These are phyloP conservation scores for Penicillium turbatum DNA, from an alignment of 495 filamentous ascomycete species.

Conservation along the genomic window DNA sequence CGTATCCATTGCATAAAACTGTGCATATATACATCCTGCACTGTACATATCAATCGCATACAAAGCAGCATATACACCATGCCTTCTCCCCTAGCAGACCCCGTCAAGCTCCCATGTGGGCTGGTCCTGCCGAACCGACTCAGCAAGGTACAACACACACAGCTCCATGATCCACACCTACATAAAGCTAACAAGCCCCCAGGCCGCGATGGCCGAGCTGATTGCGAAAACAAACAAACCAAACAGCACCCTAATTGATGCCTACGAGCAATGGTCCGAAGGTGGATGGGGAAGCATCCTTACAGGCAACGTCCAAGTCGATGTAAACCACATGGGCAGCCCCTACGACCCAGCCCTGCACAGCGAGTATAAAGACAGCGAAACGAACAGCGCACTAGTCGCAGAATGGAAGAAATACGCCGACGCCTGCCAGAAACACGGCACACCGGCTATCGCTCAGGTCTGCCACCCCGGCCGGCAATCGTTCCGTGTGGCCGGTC, in stretches of 20 bases:
- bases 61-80: constrained; percentile 11
- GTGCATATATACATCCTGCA: neutral
- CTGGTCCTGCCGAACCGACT: constrained; percentile 50
- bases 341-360: constrained; percentile 41
- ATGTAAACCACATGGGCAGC: constrained; percentile 46
- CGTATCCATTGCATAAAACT: neutral
- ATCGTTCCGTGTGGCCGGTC: constrained; percentile 42
- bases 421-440: constrained; percentile 38
- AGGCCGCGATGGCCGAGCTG: constrained; percentile 50
- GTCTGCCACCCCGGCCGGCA: constrained; percentile 58
- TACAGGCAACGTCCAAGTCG: constrained; percentile 55
- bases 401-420: constrained; percentile 47
- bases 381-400: constrained; percentile 25
- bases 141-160: constrained; percentile 37
- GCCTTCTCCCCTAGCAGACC: constrained; percentile 33
- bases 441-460: constrained; percentile 51
- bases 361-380: constrained; percentile 26
- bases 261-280: constrained; percentile 47
- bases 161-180: neutral
- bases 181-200: neutral
- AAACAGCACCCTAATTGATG: constrained; percentile 29
- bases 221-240: constrained; percentile 34
- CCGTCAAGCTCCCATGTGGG: constrained; percentile 49
- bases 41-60: constrained; percentile 2
- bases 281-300: constrained; percentile 50